Evolutionary conservation across 306 rosid genomes (phyloP), one percentile per base, ranked within the genome.

Genomic region (Citrullus mucosospermus): DNA sequence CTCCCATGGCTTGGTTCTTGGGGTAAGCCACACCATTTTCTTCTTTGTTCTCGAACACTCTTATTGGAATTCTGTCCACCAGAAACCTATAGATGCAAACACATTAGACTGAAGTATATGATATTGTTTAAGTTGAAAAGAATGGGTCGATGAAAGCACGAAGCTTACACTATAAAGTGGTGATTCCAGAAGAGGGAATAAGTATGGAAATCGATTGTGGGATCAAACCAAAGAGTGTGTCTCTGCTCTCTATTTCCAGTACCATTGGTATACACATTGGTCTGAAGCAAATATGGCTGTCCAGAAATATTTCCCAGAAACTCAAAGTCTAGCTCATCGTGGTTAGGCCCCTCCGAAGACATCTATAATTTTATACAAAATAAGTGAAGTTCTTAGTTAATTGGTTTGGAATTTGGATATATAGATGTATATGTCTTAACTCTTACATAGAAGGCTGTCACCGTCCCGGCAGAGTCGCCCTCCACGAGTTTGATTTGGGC

Each of bases 381-480:
- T 16, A 13, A 32, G 71, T 14, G 8, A 9, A 34, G 36, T 18
- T 54, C 9, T 50, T 11, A 12, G 1, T 30, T 2, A 62, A 50
- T 12, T 78, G 1, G n/a, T 46, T 53, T 22, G 9, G 39, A 13
- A 9, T 28, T 36, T 22, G n/a, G 18, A 13, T 61, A 78, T 61
- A 78, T 34, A 5, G 15, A n/a, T 68, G 60, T 2, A 10, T 8
- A 50, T 28, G 9, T 38, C 34, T 53, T 25, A 25, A 25, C 28
- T 0, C 28, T 25, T 77, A 91, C 97, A 79, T 93, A 93, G 78
- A 93, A 93, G 78, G 98, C 94, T 18, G 98, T 92, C 66, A 91
- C 97, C 0, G 96, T 93, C 38, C 98, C 97, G 8, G 97, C 97
- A 61, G 98, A 93, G 79, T 93, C 98, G 62, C 97, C 97, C 0